Evolutionary conservation across 2,329 filamentous ascomycete species (phyloP), one percentile per base, ranked within the genome.

Genomic region (Beauveria caledonica): DNA sequence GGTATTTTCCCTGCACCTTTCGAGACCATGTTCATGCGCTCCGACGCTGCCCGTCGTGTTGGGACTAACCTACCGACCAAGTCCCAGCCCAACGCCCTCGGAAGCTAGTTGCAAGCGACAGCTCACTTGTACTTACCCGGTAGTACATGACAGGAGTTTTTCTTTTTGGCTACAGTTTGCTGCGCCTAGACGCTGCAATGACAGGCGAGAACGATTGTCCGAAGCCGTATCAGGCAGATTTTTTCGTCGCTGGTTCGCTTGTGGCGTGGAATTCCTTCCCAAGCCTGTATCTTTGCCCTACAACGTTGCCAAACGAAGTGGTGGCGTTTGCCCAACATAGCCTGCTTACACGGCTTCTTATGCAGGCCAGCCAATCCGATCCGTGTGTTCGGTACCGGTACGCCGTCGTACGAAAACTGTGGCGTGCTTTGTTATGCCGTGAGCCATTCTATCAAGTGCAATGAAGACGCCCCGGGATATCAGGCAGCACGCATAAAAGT

Each of bases 51-150:
- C 53, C n/a, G 11, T 45, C 9, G 44, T 45, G 25, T 27, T 40
- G n/a, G 29, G 54, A 13, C 29, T 40, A 39, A 5, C 9, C 21
- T 40, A 27, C 36, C 40, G 42, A 19, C 44, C 33, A 33, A n/a
- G 17, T 29, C 45, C 55, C 21, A 58, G 48, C 46, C 56, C 56
- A 58, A 58, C 56, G 56, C 56, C 56, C 36, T 19, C 13, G 40
- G 23, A 27, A 11, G 13, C 33, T 42, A 23, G 56, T 58, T 46
- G 56, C 36, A 49, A 44, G 36, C 48, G 56, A 58, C 23, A 51
- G 39, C 56, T 58, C 56, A 58, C 36, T 42, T 50, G 45, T 21
- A 33, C 33, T 21, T 60, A 60, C 58, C 50, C 50, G 40, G 58
- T 54, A 60, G 42, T 42, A 54, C 58, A 54, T 60, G 50, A 60